These are phyloP conservation scores for Pyracantha coccinea DNA, from an alignment of 331 rosid genomes.

Conservation along the genomic window DNA sequence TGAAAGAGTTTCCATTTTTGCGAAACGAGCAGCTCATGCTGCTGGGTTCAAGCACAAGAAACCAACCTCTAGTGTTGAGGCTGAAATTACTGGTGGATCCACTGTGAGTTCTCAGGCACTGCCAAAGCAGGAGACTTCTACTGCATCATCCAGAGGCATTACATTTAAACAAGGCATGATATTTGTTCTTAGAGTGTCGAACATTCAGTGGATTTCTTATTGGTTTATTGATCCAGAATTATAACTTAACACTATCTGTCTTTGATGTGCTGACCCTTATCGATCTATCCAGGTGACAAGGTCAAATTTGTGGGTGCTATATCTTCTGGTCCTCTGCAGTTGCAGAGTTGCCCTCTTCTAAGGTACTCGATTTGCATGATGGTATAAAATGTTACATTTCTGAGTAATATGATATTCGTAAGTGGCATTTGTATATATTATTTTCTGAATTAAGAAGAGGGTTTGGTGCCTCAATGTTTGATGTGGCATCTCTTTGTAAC, in stretches of 20 bases:
- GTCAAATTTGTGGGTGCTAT: constrained; percentile 69
- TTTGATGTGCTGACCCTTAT: background rate
- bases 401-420: background rate
- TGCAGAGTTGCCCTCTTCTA: constrained; percentile 36
- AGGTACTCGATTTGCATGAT: constrained; percentile 39
- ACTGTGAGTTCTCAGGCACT: constrained; percentile 62
- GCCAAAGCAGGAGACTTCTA: constrained; percentile 73
- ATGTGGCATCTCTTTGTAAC: background rate
- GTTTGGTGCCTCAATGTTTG: background rate
- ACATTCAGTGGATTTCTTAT: background rate
- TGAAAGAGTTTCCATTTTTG: constrained; percentile 43
- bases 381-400: background rate
- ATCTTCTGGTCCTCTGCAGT: constrained; percentile 34
- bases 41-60: constrained; percentile 51
- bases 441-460: background rate
- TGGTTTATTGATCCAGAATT: background rate
- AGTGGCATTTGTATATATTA: background rate
- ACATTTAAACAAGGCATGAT: constrained; percentile 57
- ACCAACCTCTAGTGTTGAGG: constrained; percentile 83
- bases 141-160: constrained; percentile 63
- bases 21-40: constrained; percentile 52
- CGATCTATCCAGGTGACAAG: constrained; percentile 64
- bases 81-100: constrained; percentile 79
- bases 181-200: background rate
- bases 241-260: background rate